A percentile compares a stretch with the other conserved stretches of the same genome.
These are phyloP conservation scores for Scytalidium sp. DNA, from an alignment of 2,329 filamentous ascomycete genomes.

Conservation along the genomic window DNA sequence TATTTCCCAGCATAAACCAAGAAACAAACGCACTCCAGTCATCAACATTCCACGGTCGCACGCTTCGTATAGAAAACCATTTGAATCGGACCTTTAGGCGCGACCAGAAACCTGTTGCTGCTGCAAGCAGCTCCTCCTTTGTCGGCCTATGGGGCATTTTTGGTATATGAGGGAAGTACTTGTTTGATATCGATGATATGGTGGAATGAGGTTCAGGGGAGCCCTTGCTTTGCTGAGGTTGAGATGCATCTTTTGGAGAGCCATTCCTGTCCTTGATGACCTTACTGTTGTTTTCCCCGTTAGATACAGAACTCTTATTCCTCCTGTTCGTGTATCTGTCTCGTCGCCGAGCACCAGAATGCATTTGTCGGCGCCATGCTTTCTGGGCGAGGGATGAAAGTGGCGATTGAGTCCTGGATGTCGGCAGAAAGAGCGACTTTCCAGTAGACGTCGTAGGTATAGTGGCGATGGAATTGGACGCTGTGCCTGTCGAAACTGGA, in stretches of 20 bases:
- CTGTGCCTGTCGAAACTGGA: constrained; percentile 32
- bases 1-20: constrained; percentile 90
- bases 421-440: constrained; percentile 19
- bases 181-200: constrained; percentile 32
- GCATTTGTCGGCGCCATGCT: constrained; percentile 25
- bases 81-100: constrained; percentile 90
- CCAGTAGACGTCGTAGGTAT: constrained; percentile 16
- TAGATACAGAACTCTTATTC: constrained; percentile 29
- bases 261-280: constrained; percentile 15
- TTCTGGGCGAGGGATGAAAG: constrained; percentile 13
- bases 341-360: constrained; percentile 22
- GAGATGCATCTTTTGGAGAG: constrained; percentile 10
- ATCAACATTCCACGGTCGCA: constrained; percentile 90
- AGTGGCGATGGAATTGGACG: constrained; percentile 26
- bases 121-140: constrained; percentile 88
- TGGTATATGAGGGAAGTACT: constrained; percentile 55
- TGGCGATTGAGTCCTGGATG: constrained; percentile 7
- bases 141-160: constrained; percentile 84
- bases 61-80: constrained; percentile 94
- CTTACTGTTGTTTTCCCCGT: constrained; percentile 16
- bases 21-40: constrained; percentile 95
- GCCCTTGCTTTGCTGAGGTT: constrained; percentile 9
- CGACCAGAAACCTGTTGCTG: constrained; percentile 90
- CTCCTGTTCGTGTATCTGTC: constrained; percentile 19
- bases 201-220: constrained; percentile 3